Evolutionary conservation across 768 basidiomycete species (phyloP).

Genomic region (Astraeus odoratus): DNA sequence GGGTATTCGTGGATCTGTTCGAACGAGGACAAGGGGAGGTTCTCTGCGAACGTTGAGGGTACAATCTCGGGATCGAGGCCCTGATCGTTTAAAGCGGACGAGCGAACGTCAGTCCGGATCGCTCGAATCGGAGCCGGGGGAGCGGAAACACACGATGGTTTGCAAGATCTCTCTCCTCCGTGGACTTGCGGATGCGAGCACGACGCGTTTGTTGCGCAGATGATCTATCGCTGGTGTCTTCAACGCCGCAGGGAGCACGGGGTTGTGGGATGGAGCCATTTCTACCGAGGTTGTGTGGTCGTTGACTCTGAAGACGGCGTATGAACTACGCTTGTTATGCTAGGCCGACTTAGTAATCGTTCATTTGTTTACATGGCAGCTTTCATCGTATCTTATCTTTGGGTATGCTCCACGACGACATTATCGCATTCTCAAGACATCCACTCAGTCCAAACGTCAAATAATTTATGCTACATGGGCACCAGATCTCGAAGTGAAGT

Average conservation of each 20-base stretch:
- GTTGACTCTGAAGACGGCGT: no score
- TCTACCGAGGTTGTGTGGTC: no score
- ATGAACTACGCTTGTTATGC: no score
- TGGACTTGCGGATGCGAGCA: constrained; percentile 85
- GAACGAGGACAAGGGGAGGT: constrained; percentile 61
- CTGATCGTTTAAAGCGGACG: constrained; percentile 11
- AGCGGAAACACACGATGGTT: constrained; percentile 53
- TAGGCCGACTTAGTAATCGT: no score
- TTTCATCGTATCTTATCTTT: no score
- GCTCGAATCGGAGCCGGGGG: not conserved
- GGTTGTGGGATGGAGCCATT: constrained; percentile 29
- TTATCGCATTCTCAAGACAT: no score
- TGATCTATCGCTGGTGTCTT: constrained; percentile 55
- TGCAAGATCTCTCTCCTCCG: constrained; percentile 78
- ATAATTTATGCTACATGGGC: no score
- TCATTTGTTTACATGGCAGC: no score
- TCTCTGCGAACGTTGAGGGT: constrained; percentile 75
- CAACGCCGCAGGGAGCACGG: constrained; percentile 59
- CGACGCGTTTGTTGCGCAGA: constrained; percentile 66
- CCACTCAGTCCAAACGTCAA: no score
- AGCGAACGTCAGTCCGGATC: not conserved
- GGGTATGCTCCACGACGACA: no score
- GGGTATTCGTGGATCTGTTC: constrained; percentile 69
- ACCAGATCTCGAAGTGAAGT: no score
- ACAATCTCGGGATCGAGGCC: constrained; percentile 65